Conservation (phyloP, 2,329 filamentous ascomycete genomes). For the Microdochium paspali region DNA sequence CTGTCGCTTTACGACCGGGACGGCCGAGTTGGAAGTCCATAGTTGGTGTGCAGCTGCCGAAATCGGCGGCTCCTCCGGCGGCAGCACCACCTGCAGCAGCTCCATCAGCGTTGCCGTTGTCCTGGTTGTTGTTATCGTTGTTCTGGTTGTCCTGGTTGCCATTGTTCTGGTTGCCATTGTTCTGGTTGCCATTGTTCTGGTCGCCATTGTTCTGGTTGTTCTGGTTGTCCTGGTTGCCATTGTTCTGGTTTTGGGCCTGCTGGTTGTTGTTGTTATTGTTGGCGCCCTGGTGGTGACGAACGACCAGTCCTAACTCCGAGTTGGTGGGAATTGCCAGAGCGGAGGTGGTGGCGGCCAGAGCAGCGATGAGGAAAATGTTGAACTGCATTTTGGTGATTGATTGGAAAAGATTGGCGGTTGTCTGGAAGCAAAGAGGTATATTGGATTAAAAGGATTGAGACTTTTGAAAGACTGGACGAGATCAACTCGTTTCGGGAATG, state of each 20-base stretch:
- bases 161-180: neutral
- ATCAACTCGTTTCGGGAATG: neutral
- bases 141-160: slow-evolving; percentile 10
- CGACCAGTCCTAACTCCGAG: slow-evolving; percentile 3
- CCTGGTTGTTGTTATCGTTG: slow-evolving; percentile 9
- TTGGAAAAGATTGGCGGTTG: neutral
- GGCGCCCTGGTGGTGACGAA: neutral
- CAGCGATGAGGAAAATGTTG: slow-evolving; percentile 9
- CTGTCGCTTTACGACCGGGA: slow-evolving; percentile 34
- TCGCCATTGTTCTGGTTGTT: neutral
- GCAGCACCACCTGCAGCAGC: slow-evolving; percentile 2
- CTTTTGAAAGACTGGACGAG: neutral
- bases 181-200: neutral
- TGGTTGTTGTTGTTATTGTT: neutral
- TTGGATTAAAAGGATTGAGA: neutral
- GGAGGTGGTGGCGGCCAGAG: slow-evolving; percentile 7
- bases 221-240: slow-evolving; percentile 2
- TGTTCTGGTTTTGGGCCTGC: neutral
- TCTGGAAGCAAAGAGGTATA: neutral
- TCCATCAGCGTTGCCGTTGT: slow-evolving; percentile 10
- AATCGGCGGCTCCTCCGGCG: slow-evolving; percentile 28
- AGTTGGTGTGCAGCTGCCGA: slow-evolving; percentile 37
- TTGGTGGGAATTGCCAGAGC: slow-evolving; percentile 5
- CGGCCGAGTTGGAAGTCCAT: slow-evolving; percentile 49
- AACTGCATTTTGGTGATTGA: slow-evolving; percentile 10